Evolutionary conservation across 805 yeast species (phyloP).

Genomic region (Jamesozyma piceae): DNA sequence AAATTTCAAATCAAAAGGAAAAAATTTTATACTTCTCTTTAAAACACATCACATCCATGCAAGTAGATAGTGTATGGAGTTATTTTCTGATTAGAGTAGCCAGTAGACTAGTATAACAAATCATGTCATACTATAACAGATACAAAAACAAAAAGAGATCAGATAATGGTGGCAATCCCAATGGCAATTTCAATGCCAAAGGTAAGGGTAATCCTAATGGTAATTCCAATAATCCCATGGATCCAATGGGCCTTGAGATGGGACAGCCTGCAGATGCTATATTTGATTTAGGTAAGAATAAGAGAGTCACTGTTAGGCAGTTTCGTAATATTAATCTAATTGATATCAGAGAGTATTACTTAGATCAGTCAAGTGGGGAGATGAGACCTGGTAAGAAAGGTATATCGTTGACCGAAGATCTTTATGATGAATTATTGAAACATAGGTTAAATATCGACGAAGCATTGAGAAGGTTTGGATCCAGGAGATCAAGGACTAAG

Average conservation of each 20-base stretch:
- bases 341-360: constrained; percentile 79
- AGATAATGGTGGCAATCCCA: constrained; percentile 5
- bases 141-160: constrained; percentile 21
- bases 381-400: constrained; percentile 74
- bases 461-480: constrained; percentile 30
- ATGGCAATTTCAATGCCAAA: constrained; percentile 2
- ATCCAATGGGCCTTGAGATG: constrained; percentile 7
- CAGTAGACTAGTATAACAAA: too few relatives aligned
- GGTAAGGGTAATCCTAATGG: constrained; percentile 3
- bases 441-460: constrained; percentile 31
- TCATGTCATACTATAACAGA: constrained; percentile 27
- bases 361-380: constrained; percentile 45
- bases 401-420: constrained; percentile 31
- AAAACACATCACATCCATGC: too few relatives aligned
- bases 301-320: constrained; percentile 62
- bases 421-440: constrained; percentile 29
- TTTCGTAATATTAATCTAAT: constrained; percentile 60
- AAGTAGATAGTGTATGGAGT: too few relatives aligned
- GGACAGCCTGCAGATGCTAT: constrained; percentile 23
- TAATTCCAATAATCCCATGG: constrained; percentile 1
- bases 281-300: constrained; percentile 45
- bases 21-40: too few relatives aligned
- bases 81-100: too few relatives aligned
- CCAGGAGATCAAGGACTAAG: constrained; percentile 27
- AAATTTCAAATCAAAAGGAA: too few relatives aligned